phyloP scores from a whole-genome alignment of 345 rosid species.

The Dipteronia sinensis region DNA sequence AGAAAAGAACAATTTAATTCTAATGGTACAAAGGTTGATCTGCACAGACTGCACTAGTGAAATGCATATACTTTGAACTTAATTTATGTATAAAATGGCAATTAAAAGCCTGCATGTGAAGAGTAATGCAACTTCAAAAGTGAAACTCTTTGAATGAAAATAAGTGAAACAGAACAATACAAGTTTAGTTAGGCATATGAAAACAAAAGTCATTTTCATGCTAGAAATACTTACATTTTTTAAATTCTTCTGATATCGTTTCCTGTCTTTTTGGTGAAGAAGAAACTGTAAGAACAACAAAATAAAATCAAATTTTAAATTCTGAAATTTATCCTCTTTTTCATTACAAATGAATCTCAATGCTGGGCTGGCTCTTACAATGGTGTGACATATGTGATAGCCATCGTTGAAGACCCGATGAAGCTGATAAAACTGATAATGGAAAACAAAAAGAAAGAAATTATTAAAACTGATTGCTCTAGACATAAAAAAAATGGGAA shows the following conservation, averaged over 20 bases:
- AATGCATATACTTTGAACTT: not conserved
- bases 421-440: slow-evolving; percentile 56
- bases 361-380: slow-evolving; percentile 43
- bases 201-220: not conserved
- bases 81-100: not conserved
- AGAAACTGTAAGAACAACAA: slow-evolving; percentile 40
- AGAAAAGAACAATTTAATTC: not conserved
- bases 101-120: not conserved
- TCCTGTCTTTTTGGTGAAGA: slow-evolving; percentile 23
- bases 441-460: slow-evolving; percentile 5
- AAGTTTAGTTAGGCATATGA: not conserved
- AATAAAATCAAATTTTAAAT: not conserved
- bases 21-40: not conserved
- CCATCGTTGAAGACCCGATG: slow-evolving; percentile 45
- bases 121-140: not conserved
- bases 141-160: not conserved
- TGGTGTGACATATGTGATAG: slow-evolving; percentile 30
- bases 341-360: not conserved
- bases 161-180: not conserved
- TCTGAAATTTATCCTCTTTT: not conserved
- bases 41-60: not conserved
- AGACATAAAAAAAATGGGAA: not conserved
- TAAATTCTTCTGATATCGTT: slow-evolving; percentile 28
- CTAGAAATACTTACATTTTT: slow-evolving; percentile 45
- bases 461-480: not conserved